Evolutionary conservation across 2,329 filamentous ascomycete species (phyloP), one percentile per base, ranked within the genome.

Genomic region (Phaeomoniella chlamydospora): DNA sequence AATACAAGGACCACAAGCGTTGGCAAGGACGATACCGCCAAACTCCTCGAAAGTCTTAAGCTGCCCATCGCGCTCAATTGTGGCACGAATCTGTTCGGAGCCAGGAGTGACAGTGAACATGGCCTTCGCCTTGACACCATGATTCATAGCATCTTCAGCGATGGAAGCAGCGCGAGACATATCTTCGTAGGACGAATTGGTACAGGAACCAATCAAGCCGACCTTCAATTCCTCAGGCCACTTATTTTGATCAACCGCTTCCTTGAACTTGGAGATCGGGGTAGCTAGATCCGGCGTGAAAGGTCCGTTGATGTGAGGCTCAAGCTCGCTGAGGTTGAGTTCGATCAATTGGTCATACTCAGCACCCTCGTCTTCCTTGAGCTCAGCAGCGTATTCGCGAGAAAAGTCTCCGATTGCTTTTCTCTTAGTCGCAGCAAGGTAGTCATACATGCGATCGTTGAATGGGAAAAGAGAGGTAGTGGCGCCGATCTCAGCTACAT

Each of bases 201-300:
- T 98, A 82, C 90, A 98, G 52, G 87, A 94, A 49, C 90, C 90
- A 53, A 98, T 96, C 39, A 98, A 70, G 56, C 88, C 88, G 48
- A 93, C 90, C 70, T 94, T 94, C 54, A 98, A 72, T 57, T 94
- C 86, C 62, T 90, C 79, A 14, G 90, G 90, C 90, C 90, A 98
- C 61, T 79, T 76, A 68, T 98, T 94, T 54, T 79, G 77, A 70
- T 92, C 86, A 54, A 88, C 88, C 48, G 85, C 84, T 55, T 92
- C 80, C 64, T 82, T 85, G 69, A 96, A 94, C 70, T 94, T 90
- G 65, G 85, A 94, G 59, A 98, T 92, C 35, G 90, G 90, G 5
- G 90, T 96, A 38, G 86, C 87, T 65, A 98, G 72, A 75, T 98
- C 90, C 42, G 90, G 90, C 17, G 90, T 98, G 75, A 96, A 96